Percentiles rank a stretch among this genome's conserved stretches.
phyloP scores from a whole-genome alignment of 2,329 filamentous ascomycete species.

The Scytalidium lignicola region DNA sequence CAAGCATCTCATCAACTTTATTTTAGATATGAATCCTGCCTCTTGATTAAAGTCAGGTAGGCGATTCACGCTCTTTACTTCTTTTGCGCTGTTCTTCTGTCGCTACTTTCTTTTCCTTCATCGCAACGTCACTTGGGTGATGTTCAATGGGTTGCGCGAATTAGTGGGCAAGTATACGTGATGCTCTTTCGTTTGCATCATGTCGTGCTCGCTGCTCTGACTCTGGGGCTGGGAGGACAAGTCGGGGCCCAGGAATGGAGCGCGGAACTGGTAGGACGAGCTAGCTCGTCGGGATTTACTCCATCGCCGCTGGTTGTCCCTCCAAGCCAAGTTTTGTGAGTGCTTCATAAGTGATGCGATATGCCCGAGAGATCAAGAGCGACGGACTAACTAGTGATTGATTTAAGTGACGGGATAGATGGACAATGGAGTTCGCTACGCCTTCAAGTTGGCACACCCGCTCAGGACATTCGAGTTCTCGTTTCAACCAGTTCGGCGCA shows the following conservation, averaged over 20 bases:
- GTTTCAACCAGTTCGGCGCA: slow-evolving; percentile 33
- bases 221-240: background rate
- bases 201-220: background rate
- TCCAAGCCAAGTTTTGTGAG: slow-evolving; percentile 34
- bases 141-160: slow-evolving; percentile 35
- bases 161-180: background rate
- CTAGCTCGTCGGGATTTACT: slow-evolving; percentile 1
- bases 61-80: no score
- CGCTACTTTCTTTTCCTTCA: slow-evolving; percentile 47
- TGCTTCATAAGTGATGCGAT: slow-evolving; percentile 3
- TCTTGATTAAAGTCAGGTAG: no score
- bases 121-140: slow-evolving; percentile 40
- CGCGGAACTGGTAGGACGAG: background rate
- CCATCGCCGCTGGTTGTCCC: slow-evolving; percentile 24
- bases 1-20: no score
- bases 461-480: slow-evolving; percentile 30
- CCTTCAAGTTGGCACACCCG: slow-evolving; percentile 29
- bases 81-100: no score
- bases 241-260: background rate
- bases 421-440: slow-evolving; percentile 34
- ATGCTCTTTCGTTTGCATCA: background rate
- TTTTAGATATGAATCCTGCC: no score
- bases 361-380: background rate
- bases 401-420: slow-evolving; percentile 32
- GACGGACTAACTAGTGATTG: background rate